A percentile compares a stretch with the other conserved stretches of the same genome.
Conservation (phyloP, 495 filamentous ascomycete genomes). For the Cryomyces antarcticus region DNA sequence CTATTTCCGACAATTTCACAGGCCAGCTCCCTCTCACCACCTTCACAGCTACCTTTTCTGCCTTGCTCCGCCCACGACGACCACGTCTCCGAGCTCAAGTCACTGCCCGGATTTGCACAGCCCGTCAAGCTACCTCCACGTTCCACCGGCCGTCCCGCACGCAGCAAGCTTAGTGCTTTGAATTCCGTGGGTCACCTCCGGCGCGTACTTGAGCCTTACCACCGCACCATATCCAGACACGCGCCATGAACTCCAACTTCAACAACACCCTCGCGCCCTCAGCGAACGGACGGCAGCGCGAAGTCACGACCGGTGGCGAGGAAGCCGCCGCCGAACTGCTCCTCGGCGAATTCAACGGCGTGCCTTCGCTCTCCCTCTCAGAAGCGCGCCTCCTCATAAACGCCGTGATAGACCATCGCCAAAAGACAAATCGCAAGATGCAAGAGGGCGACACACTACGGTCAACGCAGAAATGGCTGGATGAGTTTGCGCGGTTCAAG, state of each 20-base stretch:
- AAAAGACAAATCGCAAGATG: slow-evolving; percentile 28
- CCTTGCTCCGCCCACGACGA: too few species aligned
- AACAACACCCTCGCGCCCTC: not conserved
- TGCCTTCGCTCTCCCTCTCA: slow-evolving; percentile 68
- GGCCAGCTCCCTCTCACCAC: too few species aligned
- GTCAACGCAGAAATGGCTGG: slow-evolving; percentile 78
- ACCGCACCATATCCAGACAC: too few species aligned
- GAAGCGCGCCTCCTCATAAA: slow-evolving; percentile 85
- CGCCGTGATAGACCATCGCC: slow-evolving; percentile 59
- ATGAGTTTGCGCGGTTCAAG: slow-evolving; percentile 87
- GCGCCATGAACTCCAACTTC: not conserved
- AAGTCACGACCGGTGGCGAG: slow-evolving; percentile 59
- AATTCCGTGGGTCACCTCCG: too few species aligned
- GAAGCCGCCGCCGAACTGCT: slow-evolving; percentile 63
- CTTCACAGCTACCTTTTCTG: too few species aligned
- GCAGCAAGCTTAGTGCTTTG: too few species aligned
- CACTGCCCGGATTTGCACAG: too few species aligned
- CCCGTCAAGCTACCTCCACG: too few species aligned
- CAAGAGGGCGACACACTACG: slow-evolving; percentile 28
- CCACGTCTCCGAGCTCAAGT: too few species aligned
- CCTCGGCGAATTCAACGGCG: slow-evolving; percentile 81
- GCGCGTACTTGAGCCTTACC: too few species aligned
- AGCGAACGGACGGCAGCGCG: slow-evolving; percentile 51
- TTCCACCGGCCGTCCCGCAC: too few species aligned
- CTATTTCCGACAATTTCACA: too few species aligned